Evolutionary conservation across 2,329 filamentous ascomycete genomes (phyloP), one percentile per base, ranked within the genome.

Genomic region (Lasiodiplodia theobromae): DNA sequence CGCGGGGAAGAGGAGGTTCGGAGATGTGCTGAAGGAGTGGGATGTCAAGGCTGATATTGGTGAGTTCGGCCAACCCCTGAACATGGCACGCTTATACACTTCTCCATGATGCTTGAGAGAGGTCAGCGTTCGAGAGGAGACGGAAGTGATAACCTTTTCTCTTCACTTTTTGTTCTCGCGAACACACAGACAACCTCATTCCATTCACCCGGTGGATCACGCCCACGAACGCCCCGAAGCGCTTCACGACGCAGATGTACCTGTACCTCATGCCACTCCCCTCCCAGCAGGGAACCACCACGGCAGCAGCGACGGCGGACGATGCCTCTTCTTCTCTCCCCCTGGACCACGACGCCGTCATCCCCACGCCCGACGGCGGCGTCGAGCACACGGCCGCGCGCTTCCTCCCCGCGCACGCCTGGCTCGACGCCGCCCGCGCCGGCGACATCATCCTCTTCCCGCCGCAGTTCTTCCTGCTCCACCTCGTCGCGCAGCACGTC

Each of bases 211-310:
- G 93, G 66, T 98, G 96, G 96, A 86, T 98, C 68, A 98, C 96
- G 2, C 95, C 95, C 0, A 80, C 84, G 0, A 88, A 87, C 70
- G 82, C 91, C 1, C 87, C 89, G 0, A 93, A 90, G 73, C 87
- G 96, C 56, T 99, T 96, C 81, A 93, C 92, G 0, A 97, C 95
- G 0, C 94, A 97, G 77, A 98, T 98, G 95, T 99, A 98, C 80
- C 79, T 98, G 12, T 97, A 97, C 80, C 90, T 96, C 79, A 85
- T 97, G 2, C 94, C 94, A 0, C 80, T 5, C 47, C 67, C 44
- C 7, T 52, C 62, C 28, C 31, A 70, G 4, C 31, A 70, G 4
- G 64, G 71, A 11, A 18, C 67, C 52, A 21, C 69, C n/a, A n/a
- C n/a, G n/a, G n/a, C n/a, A 21, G 71, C 73, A 12, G 78, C 80